Evolutionary conservation across 345 rosid species (phyloP).

Genomic region (Hibiscus trionum): DNA sequence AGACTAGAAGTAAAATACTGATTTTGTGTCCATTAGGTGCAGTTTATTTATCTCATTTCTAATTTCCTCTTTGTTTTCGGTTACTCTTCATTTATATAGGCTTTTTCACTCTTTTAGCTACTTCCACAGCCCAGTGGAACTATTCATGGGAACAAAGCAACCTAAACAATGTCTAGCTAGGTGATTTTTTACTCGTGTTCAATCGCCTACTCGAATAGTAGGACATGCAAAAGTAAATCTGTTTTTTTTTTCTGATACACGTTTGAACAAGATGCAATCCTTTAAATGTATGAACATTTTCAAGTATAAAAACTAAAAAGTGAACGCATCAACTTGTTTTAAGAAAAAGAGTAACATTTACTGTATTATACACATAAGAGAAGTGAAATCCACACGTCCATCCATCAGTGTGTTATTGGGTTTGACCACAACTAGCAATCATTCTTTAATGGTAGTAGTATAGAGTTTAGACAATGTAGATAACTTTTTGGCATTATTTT

Average conservation of each 20-base stretch:
- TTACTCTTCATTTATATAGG: background rate
- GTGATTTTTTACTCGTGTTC: background rate
- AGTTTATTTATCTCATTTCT: background rate
- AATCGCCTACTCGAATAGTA: background rate
- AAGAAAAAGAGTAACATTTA: background rate
- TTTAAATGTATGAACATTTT: no score
- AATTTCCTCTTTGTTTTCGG: background rate
- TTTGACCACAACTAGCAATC: background rate
- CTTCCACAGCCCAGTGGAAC: background rate
- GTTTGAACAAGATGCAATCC: no score
- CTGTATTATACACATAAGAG: background rate
- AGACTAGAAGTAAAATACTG: constrained; percentile 16
- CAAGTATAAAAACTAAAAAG: background rate
- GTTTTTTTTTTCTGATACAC: no score
- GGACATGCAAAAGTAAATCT: background rate
- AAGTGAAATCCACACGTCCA: background rate
- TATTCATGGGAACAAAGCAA: background rate
- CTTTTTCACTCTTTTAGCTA: background rate
- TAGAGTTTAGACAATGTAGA: background rate
- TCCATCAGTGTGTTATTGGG: background rate
- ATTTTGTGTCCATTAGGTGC: background rate
- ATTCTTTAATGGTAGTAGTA: background rate
- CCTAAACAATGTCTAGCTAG: background rate
- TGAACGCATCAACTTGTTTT: background rate
- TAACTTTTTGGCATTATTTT: background rate